Conservation (phyloP, 1,139 yeast species). For the Barnettozyma hawaiiensis region DNA sequence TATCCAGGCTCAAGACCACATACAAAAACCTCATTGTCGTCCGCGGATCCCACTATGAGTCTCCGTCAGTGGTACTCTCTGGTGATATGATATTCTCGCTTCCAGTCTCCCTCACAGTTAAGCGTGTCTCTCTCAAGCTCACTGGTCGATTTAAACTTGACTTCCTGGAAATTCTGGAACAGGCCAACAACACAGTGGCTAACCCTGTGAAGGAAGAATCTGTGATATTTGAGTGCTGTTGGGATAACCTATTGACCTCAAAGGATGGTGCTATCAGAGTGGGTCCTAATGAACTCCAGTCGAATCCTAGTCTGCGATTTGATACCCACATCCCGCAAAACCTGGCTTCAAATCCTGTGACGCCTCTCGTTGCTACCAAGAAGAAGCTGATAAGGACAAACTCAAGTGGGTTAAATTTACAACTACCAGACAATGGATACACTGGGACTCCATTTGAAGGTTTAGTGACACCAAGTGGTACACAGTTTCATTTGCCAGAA, state of each 20-base stretch:
- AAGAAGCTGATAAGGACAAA: conserved; percentile 20
- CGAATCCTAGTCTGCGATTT: conserved; percentile 7
- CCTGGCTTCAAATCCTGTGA: conserved; percentile 6
- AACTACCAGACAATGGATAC: conserved; percentile 25
- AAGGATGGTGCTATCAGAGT: conserved; percentile 41
- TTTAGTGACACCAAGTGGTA: conserved; percentile 23
- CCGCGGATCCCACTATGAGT: conserved; percentile 53
- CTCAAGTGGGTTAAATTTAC: conserved; percentile 22
- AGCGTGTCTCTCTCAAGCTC: conserved; percentile 41
- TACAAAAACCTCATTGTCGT: conserved; percentile 50
- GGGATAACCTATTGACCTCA: conserved; percentile 53
- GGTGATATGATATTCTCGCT: conserved; percentile 55
- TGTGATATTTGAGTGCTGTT: conserved; percentile 45
- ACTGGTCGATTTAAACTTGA: conserved; percentile 52
- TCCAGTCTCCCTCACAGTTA: conserved; percentile 46
- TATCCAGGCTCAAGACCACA: conserved; percentile 39
- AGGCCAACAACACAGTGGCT: conserved; percentile 32
- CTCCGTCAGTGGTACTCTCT: conserved; percentile 45
- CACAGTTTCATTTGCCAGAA: conserved; percentile 43
- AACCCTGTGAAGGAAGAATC: conserved; percentile 47
- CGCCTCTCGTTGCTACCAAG: conserved; percentile 9
- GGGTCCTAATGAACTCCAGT: conserved; percentile 38
- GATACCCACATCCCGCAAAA: conserved; percentile 1
- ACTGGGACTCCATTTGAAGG: conserved; percentile 36
- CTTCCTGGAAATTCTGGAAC: conserved; percentile 40